Base-by-base conservation (phyloP, 2,329 filamentous ascomycete genomes). In the Colletotrichum plurivorum region DNA sequence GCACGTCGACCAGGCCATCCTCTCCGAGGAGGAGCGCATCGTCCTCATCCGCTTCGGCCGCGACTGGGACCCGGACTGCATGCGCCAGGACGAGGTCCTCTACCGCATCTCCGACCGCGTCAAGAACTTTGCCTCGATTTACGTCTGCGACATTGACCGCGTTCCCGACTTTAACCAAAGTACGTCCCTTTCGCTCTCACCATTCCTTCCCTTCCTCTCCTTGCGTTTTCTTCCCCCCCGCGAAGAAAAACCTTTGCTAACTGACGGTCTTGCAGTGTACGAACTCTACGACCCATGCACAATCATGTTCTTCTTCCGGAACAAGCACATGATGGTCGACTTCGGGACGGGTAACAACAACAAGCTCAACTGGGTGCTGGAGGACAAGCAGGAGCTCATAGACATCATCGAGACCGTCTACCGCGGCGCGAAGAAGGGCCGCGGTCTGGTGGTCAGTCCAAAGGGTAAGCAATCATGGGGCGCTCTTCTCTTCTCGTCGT, bases 281-380 rank as follows among this genome's bases (percentile, higher is more conserved):
- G 88, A 94, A 78, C 86, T 95, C 6, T 95, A 96, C 84, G 93
- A 99, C 78, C 91, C 94, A 0, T 94, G 95, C 83, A 97, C 96
- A 3, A 91, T 98, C 81, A 98, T 98, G 93, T 97, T 86, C 85
- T 97, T 97, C 87, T 97, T 95, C 85, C 90, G 95, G 71, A 99
- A 99, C 80, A 99, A 99, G 81, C 94, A 98, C 83, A 98, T 98
- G 90, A 97, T 97, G 93, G 94, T 93, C 80, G 95, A 98, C 88
- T 94, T 98, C 75, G 95, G 95, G 54, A 99, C 96, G 2, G 96
- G 96, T 73, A 97, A 99, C 84, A 99, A 99, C 82, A 99, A 99
- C 81, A 98, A 98, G 45, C 67, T 72, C 58, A 71, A 96, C 78
- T 96, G 93, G 90, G 92, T 96, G 58, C 84, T 97, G 61, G 95